Conservation (phyloP, 164 flowering plant species). For the Berberis vulgaris region DNA sequence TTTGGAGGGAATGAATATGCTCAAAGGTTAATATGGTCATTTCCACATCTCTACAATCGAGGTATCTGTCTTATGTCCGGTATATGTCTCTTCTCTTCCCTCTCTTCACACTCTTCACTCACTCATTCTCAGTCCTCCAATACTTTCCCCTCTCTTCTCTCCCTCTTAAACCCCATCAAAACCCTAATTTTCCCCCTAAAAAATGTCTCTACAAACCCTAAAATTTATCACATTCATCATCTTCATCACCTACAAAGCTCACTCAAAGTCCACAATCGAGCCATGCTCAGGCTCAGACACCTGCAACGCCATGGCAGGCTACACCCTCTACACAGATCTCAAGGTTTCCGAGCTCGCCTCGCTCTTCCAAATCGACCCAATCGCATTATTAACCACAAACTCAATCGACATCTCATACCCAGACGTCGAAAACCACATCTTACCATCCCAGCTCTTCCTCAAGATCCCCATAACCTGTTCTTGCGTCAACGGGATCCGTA, state of each 20-base stretch:
- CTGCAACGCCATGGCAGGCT: constrained; percentile 74
- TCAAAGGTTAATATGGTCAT: too few relatives aligned
- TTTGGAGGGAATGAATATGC: too few relatives aligned
- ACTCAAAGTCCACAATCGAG: constrained; percentile 82
- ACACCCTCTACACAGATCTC: constrained; percentile 88
- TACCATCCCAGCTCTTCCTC: constrained; percentile 66
- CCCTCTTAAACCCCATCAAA: background rate
- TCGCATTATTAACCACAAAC: constrained; percentile 69
- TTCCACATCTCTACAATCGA: too few relatives aligned
- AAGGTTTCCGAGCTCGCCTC: constrained; percentile 83
- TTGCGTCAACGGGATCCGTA: constrained; percentile 84
- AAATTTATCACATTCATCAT: constrained; percentile 6
- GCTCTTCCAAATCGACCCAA: constrained; percentile 77
- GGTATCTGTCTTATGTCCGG: too few relatives aligned
- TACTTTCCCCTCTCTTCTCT: background rate
- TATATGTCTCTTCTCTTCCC: too few relatives aligned
- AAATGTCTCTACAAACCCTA: background rate
- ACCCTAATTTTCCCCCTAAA: constrained; percentile 3
- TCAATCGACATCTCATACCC: constrained; percentile 79
- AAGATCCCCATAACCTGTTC: constrained; percentile 72
- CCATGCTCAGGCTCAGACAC: constrained; percentile 78
- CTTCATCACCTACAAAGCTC: constrained; percentile 2
- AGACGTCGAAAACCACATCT: constrained; percentile 86
- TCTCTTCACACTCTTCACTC: background rate
- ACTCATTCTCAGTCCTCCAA: background rate